Evolutionary conservation across 768 basidiomycete species (phyloP), one percentile per base, ranked within the genome.

Genomic region (Pleurotus cornucopiae): DNA sequence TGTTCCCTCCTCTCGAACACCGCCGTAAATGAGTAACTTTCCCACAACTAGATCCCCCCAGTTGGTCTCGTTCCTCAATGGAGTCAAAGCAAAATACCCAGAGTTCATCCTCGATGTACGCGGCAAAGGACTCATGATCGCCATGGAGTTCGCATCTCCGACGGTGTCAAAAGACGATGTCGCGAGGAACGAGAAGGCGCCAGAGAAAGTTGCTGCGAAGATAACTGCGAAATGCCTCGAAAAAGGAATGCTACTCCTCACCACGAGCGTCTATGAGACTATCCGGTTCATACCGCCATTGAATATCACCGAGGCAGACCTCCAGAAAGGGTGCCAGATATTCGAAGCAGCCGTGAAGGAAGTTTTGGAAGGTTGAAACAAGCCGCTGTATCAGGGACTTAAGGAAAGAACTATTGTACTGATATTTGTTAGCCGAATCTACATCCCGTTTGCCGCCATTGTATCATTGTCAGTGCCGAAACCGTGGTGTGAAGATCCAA

Each of bases 201-300:
- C 75, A 6, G 66, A 80, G 76, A 66, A 64, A 39, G 73, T 94
- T 57, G 87, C 93, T 3, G 74, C 76, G 49, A 78, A 86, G 25
- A 82, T 97, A 6, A 80, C 89, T 58, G 83, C 83, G 66, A 84
- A 81, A 64, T 97, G 94, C 69, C 76, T 92, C 59, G 89, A 94
- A 67, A 87, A 90, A 67, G 93, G 91, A 18, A 71, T 98, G 75
- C 68, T 97, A 48, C 82, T 96, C 40, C 75, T 98, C 57, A 96
- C 95, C 11, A 97, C 95, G 21, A 91, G 89, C 49, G 78, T 91
- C 21, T 95, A 89, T 68, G 89, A 95, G 68, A 88, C 88, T 12
- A 75, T 97, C 57, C 78, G 94, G 65, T 97, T 98, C 76, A 98
- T 98, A 64, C 96, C 96, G 3, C 83, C 96, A 13, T 70, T 98